Base-by-base conservation (phyloP, 2,329 filamentous ascomycete genomes). In the Alternaria sp. region DNA sequence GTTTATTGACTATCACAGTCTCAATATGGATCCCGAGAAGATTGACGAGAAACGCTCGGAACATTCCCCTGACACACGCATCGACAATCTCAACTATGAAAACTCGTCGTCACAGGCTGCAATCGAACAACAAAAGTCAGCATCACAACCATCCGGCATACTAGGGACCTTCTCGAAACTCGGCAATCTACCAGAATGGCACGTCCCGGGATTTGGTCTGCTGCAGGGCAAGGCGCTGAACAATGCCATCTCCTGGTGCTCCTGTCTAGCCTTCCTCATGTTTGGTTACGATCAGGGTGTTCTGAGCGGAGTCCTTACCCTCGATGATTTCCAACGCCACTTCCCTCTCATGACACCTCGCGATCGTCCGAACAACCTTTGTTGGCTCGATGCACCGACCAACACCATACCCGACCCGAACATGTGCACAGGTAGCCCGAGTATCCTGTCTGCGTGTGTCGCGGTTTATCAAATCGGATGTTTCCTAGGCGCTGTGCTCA, bases 251-350 rank as follows among this genome's bases (percentile, higher is more conserved):
- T 57, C 66, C 12, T 67, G 62, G 64, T 59, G 55, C 12, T 65
- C 66, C 5, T 66, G 70, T n/a, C 60, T 74, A 8, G 71, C 69
- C 14, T 74, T 75, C 38, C 65, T 73, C 20, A 74, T 74, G 70
- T 83, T 86, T 61, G 85, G 85, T 41, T 86, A 85, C 87, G 90
- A 92, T 71, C 67, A 79, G 57, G 90, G 90, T 70, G 89, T 92
- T 14, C 91, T 91, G 83, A 89, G 59, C 9, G 66, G 71, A 22
- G 88, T 94, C 63, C 81, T 93, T 55, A 91, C 89, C 6, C 85
- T 93, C 72, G 79, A 85, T 25, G 81, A 83, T 28, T 91, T 90
- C 69, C 86, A 12, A 67, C 64, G 32, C 58, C 68, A 54, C 74
- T 80, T 62, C 67, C 77, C 64, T 22, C 56, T 65, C 16, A 67